Base-by-base conservation (phyloP, 2,329 filamentous ascomycete genomes). In the Aurifilum marmelostoma region DNA sequence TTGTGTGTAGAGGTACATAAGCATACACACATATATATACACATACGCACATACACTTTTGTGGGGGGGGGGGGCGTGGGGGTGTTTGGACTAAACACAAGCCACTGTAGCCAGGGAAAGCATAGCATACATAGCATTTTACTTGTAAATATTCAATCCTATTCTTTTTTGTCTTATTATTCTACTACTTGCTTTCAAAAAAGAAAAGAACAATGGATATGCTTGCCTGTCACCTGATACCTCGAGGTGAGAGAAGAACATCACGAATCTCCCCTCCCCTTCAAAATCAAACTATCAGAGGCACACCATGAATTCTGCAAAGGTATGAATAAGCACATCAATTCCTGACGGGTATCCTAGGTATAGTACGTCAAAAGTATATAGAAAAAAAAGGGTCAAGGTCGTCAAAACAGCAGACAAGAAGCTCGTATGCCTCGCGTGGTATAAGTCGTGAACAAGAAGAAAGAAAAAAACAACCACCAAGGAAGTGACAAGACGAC, bases 381-480 rank as follows among this genome's bases (percentile, higher is more conserved):
- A 37, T 9, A 61, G 50, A 12, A 18, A 11, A 1, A 54, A 37
- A 37, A 8, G 24, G 9, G 37, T 21, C 9, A 39, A 39, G 18
- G 43, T 71, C 64, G 69, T 69, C 66, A 69, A 65, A 70, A 56
- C 64, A 18, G 71, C 43, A n/a, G 43, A 47, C 43, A n/a, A 29
- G 67, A 18, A 56, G 56, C 68, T 56, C 52, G 63, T 66, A 52
- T 59, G 56, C 56, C 56, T 34, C 29, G 66, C 69, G 59, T 72
- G 67, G 68, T 72, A 72, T 72, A 72, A 72, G 71, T 72, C 71
- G 68, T 72, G 24, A 71, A 67, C 56, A 16, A 62, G 24, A 41
- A 18, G 56, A 56, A 43, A 59, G 43, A 67, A 41, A 59, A 24
- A 5, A 65, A 62, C 34, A 62, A 43, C n/a, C n/a, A n/a, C n/a